Percentiles rank a stretch among this genome's conserved stretches.
These are phyloP conservation scores for Spinacia oleracea DNA, from an alignment of 179 eudicot species.

Conservation along the genomic window DNA sequence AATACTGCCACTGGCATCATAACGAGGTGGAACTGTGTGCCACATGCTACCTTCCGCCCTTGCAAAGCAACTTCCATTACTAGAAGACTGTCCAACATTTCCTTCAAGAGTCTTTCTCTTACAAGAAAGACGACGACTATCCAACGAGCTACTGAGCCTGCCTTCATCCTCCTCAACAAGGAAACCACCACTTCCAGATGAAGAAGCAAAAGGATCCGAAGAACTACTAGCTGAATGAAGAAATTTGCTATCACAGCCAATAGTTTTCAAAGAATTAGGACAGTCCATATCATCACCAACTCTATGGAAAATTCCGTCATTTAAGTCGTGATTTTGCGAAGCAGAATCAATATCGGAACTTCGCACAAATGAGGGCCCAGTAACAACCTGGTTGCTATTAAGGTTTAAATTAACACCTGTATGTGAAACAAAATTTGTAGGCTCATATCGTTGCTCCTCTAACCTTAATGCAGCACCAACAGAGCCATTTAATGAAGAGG, in stretches of 20 bases:
- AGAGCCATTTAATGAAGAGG: slow-evolving; percentile 37
- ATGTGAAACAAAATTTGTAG: slow-evolving; percentile 39
- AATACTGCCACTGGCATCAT: slow-evolving; percentile 31
- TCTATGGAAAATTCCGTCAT: slow-evolving; percentile 36
- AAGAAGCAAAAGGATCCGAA: slow-evolving; percentile 46
- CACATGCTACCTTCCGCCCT: slow-evolving; percentile 43
- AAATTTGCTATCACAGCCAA: slow-evolving; percentile 35
- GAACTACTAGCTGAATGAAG: slow-evolving; percentile 45
- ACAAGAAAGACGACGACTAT: slow-evolving; percentile 62
- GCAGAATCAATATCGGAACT: slow-evolving; percentile 38
- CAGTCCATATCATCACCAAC: slow-evolving; percentile 43
- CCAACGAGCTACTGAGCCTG: slow-evolving; percentile 58
- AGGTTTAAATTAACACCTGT: slow-evolving; percentile 46
- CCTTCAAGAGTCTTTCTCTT: slow-evolving; percentile 80
- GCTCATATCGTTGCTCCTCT: slow-evolving; percentile 44
- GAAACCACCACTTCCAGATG: slow-evolving; percentile 52
- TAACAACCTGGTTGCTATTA: slow-evolving; percentile 32
- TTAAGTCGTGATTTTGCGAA: slow-evolving; percentile 44
- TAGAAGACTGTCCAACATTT: slow-evolving; percentile 66
- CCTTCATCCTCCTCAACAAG: slow-evolving; percentile 50
- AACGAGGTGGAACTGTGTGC: slow-evolving; percentile 49
- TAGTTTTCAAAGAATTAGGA: slow-evolving; percentile 38
- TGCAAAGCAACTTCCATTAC: slow-evolving; percentile 50
- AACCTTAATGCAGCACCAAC: slow-evolving; percentile 33
- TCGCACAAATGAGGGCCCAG: slow-evolving; percentile 38